Conservation (phyloP, 2,329 filamentous ascomycete genomes). For the Xylariaceae sp. region DNA sequence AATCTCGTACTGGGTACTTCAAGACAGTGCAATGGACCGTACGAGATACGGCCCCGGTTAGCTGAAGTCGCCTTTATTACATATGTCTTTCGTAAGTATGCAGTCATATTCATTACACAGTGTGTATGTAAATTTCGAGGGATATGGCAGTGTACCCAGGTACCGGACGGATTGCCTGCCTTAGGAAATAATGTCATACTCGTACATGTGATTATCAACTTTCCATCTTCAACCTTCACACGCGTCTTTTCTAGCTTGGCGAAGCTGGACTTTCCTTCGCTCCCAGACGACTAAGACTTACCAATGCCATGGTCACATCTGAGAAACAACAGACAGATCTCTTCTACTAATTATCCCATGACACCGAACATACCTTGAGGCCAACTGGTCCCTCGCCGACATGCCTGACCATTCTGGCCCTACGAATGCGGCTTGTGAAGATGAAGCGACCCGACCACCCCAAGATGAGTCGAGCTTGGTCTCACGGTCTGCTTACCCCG, state of each 20-base stretch:
- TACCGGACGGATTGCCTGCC: neutral
- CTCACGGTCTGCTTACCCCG: constrained; percentile 63
- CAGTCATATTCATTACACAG: neutral
- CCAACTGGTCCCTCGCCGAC: constrained; percentile 32
- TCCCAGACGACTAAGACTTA: neutral
- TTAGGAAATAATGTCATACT: constrained; percentile 12
- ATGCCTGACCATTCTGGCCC: constrained; percentile 45
- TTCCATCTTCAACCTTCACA: constrained; percentile 1
- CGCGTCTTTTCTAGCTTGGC: neutral
- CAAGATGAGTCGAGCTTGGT: constrained; percentile 42
- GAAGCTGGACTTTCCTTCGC: neutral
- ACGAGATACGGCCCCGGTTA: too few relatives aligned
- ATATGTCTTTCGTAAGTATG: too few relatives aligned
- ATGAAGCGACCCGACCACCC: constrained; percentile 28
- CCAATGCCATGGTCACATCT: constrained; percentile 14
- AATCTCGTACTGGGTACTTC: too few relatives aligned
- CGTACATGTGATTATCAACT: constrained; percentile 12
- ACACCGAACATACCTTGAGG: constrained; percentile 20
- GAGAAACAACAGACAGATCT: neutral
- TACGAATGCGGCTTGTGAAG: constrained; percentile 30
- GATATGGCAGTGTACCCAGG: neutral
- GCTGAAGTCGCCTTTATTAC: too few relatives aligned
- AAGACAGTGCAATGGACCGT: too few relatives aligned
- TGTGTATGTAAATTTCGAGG: neutral
- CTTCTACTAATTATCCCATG: constrained; percentile 17